These are phyloP conservation scores for Spathaspora arborariae DNA, from an alignment of 805 yeast species.

Conservation along the genomic window DNA sequence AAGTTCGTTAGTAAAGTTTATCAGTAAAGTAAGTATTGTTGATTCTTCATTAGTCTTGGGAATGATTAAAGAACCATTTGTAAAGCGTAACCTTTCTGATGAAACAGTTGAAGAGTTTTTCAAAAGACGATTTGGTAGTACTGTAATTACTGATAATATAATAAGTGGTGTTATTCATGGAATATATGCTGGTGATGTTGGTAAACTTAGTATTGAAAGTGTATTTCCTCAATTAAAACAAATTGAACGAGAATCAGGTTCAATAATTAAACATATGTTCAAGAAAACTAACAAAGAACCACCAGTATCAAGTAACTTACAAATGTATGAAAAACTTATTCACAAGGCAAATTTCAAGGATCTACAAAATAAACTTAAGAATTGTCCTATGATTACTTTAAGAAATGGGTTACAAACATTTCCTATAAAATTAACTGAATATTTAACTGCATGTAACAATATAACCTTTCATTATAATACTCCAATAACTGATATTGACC, in stretches of 20 bases:
- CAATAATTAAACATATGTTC: constrained; percentile 44
- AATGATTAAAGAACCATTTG: constrained; percentile 49
- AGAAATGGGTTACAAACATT: constrained; percentile 54
- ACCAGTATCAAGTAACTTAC: constrained; percentile 4
- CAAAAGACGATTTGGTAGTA: constrained; percentile 61
- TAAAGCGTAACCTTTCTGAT: constrained; percentile 39
- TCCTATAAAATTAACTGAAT: constrained; percentile 40
- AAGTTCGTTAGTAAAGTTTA: constrained; percentile 22
- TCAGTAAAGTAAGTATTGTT: constrained; percentile 27
- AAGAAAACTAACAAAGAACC: neutral
- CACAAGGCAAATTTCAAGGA: constrained; percentile 29
- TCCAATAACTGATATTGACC: constrained; percentile 18
- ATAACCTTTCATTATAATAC: constrained; percentile 34
- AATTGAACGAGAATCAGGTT: constrained; percentile 58
- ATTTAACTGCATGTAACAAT: constrained; percentile 37
- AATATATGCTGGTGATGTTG: constrained; percentile 74
- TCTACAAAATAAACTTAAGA: constrained; percentile 37
- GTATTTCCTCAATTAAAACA: constrained; percentile 53
- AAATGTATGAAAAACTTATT: constrained; percentile 5
- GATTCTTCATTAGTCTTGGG: constrained; percentile 22
- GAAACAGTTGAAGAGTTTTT: constrained; percentile 72
- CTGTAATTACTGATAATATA: constrained; percentile 49
- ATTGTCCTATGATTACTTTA: constrained; percentile 61
- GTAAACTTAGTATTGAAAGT: constrained; percentile 59
- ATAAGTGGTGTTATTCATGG: constrained; percentile 86